phyloP scores from a whole-genome alignment of 1,139 yeast species.

The Zygosaccharomyces sapae region DNA sequence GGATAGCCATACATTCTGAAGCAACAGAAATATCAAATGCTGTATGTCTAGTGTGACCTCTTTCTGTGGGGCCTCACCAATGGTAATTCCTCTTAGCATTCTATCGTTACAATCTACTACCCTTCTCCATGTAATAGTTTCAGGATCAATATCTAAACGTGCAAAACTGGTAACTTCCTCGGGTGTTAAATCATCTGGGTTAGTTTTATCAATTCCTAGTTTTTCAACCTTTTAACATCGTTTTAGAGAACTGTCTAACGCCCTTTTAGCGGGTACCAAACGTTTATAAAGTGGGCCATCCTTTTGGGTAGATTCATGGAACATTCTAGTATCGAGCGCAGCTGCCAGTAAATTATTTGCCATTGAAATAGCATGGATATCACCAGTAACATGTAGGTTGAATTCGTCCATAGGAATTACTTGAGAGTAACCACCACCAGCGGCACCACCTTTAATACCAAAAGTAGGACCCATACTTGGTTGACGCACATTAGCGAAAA shows the following conservation, averaged over 20 bases:
- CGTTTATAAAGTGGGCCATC: slow-evolving; percentile 84
- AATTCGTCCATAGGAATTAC: slow-evolving; percentile 99
- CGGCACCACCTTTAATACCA: slow-evolving; percentile 99
- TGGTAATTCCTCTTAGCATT: slow-evolving; percentile 82
- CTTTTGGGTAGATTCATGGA: slow-evolving; percentile 92
- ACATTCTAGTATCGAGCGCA: slow-evolving; percentile 95
- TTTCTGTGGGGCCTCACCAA: slow-evolving; percentile 95
- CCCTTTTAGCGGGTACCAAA: slow-evolving; percentile 88
- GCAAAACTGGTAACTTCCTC: slow-evolving; percentile 77
- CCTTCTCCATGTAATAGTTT: slow-evolving; percentile 92
- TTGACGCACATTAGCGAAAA: slow-evolving; percentile 94
- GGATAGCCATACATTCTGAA: slow-evolving; percentile 94
- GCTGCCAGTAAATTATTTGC: slow-evolving; percentile 96
- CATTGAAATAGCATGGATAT: slow-evolving; percentile 93
- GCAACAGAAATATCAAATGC: slow-evolving; percentile 98
- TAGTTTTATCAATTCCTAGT: slow-evolving; percentile 73
- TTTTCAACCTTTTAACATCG: slow-evolving; percentile 78
- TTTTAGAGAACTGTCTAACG: slow-evolving; percentile 66
- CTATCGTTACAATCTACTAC: slow-evolving; percentile 96
- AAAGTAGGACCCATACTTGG: slow-evolving; percentile 99
- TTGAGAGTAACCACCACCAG: slow-evolving; percentile 98
- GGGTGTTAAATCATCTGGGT: slow-evolving; percentile 75
- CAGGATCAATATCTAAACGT: slow-evolving; percentile 89
- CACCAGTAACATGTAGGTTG: slow-evolving; percentile 97
- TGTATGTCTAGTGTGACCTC: slow-evolving; percentile 81